These are phyloP conservation scores for Amphicarpaea edgeworthii DNA, from an alignment of 306 rosid species.

Conservation along the genomic window DNA sequence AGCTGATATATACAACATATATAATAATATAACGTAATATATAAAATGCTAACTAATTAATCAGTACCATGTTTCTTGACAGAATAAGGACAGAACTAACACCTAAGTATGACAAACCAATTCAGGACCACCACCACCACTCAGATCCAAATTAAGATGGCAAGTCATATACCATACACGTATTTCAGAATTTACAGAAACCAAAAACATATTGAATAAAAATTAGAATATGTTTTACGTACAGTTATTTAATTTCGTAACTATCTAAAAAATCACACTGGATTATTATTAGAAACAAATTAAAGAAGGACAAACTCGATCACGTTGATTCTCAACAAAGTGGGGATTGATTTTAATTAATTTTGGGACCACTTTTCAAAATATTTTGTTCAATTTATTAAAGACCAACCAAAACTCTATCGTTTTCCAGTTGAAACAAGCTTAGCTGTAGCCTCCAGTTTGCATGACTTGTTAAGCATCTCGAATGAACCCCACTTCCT, in stretches of 20 bases:
- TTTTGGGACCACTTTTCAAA: neutral
- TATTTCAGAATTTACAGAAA: neutral
- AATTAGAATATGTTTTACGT: neutral
- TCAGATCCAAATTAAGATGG: conserved; percentile 25
- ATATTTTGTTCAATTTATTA: neutral
- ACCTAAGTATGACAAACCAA: conserved; percentile 21
- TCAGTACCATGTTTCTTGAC: conserved; percentile 37
- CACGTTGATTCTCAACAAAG: neutral
- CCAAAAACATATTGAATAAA: too few species aligned
- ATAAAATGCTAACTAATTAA: conserved; percentile 29
- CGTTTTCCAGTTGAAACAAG: conserved; percentile 19
- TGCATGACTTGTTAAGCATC: conserved; percentile 23
- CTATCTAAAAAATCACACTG: neutral
- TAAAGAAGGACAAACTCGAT: neutral
- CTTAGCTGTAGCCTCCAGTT: conserved; percentile 8
- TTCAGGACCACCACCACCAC: conserved; percentile 34
- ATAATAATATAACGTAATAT: neutral
- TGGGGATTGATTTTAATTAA: neutral
- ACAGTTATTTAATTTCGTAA: neutral
- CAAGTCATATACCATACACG: neutral
- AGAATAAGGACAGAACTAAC: conserved; percentile 36
- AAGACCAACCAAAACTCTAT: conserved; percentile 6
- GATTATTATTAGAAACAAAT: conserved; percentile 19
- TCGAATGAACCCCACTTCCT: conserved; percentile 14
- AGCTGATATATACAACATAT: conserved; percentile 9